These are phyloP conservation scores for Carex pumila DNA, from an alignment of 176 grass and related monocot species.

Conservation along the genomic window DNA sequence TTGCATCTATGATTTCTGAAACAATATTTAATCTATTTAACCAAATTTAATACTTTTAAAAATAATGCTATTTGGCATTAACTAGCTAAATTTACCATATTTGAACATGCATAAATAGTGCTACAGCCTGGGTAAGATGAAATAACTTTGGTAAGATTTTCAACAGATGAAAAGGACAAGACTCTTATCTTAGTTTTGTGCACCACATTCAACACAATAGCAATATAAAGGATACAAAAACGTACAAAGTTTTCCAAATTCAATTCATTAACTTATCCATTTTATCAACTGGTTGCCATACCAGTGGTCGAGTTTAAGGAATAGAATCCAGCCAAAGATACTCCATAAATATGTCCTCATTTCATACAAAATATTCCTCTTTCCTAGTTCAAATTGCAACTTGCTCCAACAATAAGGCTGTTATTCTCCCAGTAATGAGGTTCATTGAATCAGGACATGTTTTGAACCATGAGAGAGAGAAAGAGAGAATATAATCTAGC, in stretches of 20 bases:
- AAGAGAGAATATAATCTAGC: neutral
- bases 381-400: neutral
- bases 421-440: neutral
- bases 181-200: neutral
- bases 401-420: neutral
- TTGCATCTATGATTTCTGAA: no score
- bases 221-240: neutral
- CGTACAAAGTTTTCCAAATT: neutral
- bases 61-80: neutral
- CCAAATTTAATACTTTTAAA: neutral
- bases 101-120: neutral
- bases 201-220: neutral
- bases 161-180: neutral
- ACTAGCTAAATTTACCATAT: neutral
- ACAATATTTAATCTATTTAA: no score
- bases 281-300: neutral
- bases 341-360: neutral
- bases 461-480: neutral
- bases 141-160: neutral
- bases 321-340: neutral
- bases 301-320: neutral
- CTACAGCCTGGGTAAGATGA: neutral
- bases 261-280: neutral
- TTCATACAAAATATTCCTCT: neutral
- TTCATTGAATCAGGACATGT: conserved; percentile 14